Conservation (phyloP, 2,329 filamentous ascomycete species). For the Chrysoporthe deuterocubensis region DNA sequence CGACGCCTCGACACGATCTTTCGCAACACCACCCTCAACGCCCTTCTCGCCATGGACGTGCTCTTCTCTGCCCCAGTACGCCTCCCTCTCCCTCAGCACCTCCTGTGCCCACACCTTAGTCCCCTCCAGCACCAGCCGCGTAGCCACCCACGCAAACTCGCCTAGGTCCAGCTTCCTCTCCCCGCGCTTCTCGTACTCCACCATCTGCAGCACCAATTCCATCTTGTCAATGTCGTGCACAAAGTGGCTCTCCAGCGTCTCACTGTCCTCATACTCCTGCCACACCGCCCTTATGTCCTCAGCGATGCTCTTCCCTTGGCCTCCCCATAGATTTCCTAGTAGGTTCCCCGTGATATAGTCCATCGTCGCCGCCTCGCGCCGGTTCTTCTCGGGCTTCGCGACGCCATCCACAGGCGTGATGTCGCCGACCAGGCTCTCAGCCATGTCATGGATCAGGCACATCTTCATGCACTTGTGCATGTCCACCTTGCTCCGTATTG, state of each 20-base stretch:
- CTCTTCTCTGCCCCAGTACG: constrained; percentile 66
- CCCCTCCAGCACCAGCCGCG: constrained; percentile 74
- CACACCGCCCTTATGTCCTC: constrained; percentile 78
- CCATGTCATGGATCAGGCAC: constrained; percentile 97
- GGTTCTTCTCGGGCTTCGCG: constrained; percentile 83
- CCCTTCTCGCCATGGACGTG: constrained; percentile 53
- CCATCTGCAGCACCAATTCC: constrained; percentile 91
- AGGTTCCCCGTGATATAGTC: constrained; percentile 79
- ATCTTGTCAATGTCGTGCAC: constrained; percentile 99
- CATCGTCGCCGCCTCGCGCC: constrained; percentile 88
- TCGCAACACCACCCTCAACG: constrained; percentile 43
- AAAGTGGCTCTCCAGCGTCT: constrained; percentile 83
- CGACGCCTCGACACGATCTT: constrained; percentile 46
- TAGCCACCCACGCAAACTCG: constrained; percentile 84
- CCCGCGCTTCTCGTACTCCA: constrained; percentile 85
- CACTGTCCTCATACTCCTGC: constrained; percentile 91
- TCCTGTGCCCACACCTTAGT: constrained; percentile 79
- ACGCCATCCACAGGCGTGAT: constrained; percentile 93
- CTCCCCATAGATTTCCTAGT: constrained; percentile 76
- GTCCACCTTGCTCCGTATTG: constrained; percentile 73
- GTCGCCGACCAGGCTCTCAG: constrained; percentile 91
- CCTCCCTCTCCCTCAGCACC: constrained; percentile 74
- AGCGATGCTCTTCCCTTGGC: constrained; percentile 55
- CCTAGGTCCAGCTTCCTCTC: constrained; percentile 72
- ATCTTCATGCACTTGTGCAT: constrained; percentile 87